These are phyloP conservation scores for Penicillium angulare DNA, from an alignment of 495 filamentous ascomycete species.

Conservation along the genomic window DNA sequence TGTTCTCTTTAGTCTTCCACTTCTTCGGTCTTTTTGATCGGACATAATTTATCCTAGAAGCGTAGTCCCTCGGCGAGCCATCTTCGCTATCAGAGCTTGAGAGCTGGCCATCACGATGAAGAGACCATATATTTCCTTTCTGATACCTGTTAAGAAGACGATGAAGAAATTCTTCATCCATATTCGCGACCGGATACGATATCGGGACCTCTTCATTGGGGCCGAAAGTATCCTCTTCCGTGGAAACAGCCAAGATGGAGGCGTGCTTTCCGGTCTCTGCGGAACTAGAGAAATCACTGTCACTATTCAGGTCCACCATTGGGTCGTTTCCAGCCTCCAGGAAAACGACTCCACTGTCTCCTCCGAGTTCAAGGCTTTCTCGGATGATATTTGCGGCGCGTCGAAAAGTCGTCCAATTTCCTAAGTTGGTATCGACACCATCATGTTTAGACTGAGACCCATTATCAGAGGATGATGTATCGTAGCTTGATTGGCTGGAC, in stretches of 20 bases:
- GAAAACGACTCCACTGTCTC: slow-evolving; percentile 51
- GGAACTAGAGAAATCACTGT: slow-evolving; percentile 25
- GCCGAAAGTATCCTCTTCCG: slow-evolving; percentile 26
- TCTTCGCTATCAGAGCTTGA: slow-evolving; percentile 42
- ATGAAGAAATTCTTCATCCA: slow-evolving; percentile 42
- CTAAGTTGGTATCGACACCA: slow-evolving; percentile 19
- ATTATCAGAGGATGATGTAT: neutral
- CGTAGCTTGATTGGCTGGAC: slow-evolving; percentile 13
- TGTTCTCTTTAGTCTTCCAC: slow-evolving; percentile 37
- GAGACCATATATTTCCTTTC: slow-evolving; percentile 61
- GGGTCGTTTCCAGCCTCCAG: slow-evolving; percentile 34
- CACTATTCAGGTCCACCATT: slow-evolving; percentile 19
- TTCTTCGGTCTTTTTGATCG: slow-evolving; percentile 31
- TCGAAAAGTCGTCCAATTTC: slow-evolving; percentile 44
- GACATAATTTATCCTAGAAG: neutral
- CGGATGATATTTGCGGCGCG: slow-evolving; percentile 56
- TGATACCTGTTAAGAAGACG: slow-evolving; percentile 55
- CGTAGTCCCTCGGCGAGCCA: slow-evolving; percentile 14
- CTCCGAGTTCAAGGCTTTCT: slow-evolving; percentile 52
- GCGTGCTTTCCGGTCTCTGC: slow-evolving; percentile 23
- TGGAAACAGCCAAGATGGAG: slow-evolving; percentile 33
- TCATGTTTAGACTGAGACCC: neutral
- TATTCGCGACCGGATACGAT: slow-evolving; percentile 24
- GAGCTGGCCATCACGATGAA: slow-evolving; percentile 48
- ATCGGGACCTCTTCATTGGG: slow-evolving; percentile 14